Base-by-base conservation (phyloP, 208 protist species). In the Strigomonas culicis region DNA sequence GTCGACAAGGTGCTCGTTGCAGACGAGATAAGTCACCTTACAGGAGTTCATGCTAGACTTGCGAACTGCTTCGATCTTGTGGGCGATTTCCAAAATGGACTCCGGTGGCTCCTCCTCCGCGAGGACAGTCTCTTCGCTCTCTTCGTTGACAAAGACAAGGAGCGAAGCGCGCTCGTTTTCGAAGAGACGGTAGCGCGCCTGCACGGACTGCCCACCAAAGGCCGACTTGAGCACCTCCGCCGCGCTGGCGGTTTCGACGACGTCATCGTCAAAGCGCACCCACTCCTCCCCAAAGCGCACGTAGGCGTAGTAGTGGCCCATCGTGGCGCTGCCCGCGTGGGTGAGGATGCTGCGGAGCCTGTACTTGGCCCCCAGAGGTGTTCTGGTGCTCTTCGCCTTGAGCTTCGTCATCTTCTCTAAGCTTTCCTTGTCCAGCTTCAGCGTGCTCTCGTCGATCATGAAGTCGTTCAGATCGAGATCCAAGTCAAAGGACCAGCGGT, bases 301-400 rank as follows among this genome's bases (percentile, higher is more conserved):
- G 66, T 82, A 97, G 24, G 72, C 50, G 72, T 93, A 94, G 80
- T 98, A 98, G 77, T 98, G 94, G 11, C 94, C 94, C 46, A 79
- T 80, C 21, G 56, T 70, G 1, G 83, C 83, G 30, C 70, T 71
- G 13, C 94, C 94, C 51, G 79, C 74, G 72, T 98, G 94, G 4
- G 93, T 79, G 22, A 97, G 56, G 50, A 97, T 75, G 47, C 86
- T 77, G 46, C 85, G 90, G n/a, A 97, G 71, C 52, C 75, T 74
- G 64, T 97, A 96, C n/a, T 53, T 47, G 28, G 70, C 24, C 21
- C 74, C 66, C 36, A 72, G 7, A 39, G 7, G n/a, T 7, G 32
- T 10, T 39, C 8, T 39, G 10, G 34, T 13, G 34, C 34, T 39
- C 34, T 39, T 39, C 15, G 28, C 24, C 13, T 22, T 34, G 11